Base-by-base conservation (phyloP, 2,329 filamentous ascomycete genomes). In the Trematosphaeria pertusa region DNA sequence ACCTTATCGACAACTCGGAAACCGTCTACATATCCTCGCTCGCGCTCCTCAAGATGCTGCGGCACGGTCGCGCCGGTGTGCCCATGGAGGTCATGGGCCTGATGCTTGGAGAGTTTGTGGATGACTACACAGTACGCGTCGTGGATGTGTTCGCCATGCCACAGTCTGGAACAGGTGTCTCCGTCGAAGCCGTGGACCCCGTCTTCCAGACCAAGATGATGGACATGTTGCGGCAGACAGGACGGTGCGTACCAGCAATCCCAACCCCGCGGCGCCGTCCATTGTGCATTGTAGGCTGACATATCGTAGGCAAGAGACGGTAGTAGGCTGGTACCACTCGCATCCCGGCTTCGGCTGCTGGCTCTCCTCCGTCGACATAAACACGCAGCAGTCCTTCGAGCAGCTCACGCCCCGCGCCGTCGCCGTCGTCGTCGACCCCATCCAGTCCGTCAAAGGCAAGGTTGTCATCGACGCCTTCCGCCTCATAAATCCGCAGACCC, bases 161-260 rank as follows among this genome's bases (percentile, higher is more conserved):
- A 15, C 94, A 99, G 73, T 97, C 92, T 63, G 94, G 94, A 76
- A 99, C 94, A 1, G 94, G 94, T 61, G 94, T 99, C 62, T 96
- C 91, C 75, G 94, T 99, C 65, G 94, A 99, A 76, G 95, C 94
- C 40, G 94, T 99, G 55, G 94, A 99, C 72, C 91, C 92, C 8
- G 94, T 99, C 24, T 99, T 99, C 75, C 94, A 99, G 79, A 97
- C 91, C 67, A 99, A 97, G 82, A 99, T 99, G 94, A 99, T 99
- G 94, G 94, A 99, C 73, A 97, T 99, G 94, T 80, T 99, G 72
- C 84, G 89, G 68, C 94, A 99, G 81, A 99, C 94, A 48, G 94
- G 94, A 77, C 84, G 94, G 91, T 95, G 79, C 19, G 58, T 37
- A 37, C 15, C 10, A 4, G n/a, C n/a, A n/a, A n/a, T n/a, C n/a